Conservation (phyloP, 2,329 filamentous ascomycete species). For the Tolypocladium guangdongense region DNA sequence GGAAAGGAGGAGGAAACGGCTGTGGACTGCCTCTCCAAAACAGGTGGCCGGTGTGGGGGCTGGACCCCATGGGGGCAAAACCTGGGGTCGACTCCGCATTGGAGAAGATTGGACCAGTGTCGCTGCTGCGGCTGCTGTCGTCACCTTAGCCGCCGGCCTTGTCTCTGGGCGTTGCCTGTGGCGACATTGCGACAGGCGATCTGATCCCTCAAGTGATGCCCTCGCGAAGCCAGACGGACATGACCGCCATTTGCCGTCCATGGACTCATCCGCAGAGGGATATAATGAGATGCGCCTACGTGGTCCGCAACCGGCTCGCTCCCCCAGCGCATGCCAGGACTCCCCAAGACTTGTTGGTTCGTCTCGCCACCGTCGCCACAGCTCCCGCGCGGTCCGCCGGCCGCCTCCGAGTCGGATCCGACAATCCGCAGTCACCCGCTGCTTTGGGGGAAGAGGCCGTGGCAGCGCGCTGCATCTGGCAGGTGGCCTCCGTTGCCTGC, state of each 20-base stretch:
- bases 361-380: neutral
- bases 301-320: too few relatives aligned
- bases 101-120: slow-evolving; percentile 14
- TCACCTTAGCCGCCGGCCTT: too few relatives aligned
- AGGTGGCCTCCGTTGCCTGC: neutral
- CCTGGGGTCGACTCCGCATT: slow-evolving; percentile 26
- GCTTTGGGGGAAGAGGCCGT: neutral
- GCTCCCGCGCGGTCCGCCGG: neutral
- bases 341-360: too few relatives aligned
- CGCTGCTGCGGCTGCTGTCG: neutral
- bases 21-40: too few relatives aligned
- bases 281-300: neutral
- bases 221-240: neutral
- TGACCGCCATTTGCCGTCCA: too few relatives aligned
- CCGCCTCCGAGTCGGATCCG: neutral
- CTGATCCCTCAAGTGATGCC: too few relatives aligned
- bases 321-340: too few relatives aligned
- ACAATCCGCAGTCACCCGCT: too few relatives aligned
- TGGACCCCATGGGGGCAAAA: slow-evolving; percentile 6
- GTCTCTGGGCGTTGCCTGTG: too few relatives aligned
- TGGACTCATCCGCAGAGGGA: neutral
- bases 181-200: too few relatives aligned
- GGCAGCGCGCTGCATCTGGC: neutral
- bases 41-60: slow-evolving; percentile 7
- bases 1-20: too few relatives aligned